These are phyloP conservation scores for Phoenix dactylifera DNA, from an alignment of 176 grass and related monocot genomes.

Conservation along the genomic window DNA sequence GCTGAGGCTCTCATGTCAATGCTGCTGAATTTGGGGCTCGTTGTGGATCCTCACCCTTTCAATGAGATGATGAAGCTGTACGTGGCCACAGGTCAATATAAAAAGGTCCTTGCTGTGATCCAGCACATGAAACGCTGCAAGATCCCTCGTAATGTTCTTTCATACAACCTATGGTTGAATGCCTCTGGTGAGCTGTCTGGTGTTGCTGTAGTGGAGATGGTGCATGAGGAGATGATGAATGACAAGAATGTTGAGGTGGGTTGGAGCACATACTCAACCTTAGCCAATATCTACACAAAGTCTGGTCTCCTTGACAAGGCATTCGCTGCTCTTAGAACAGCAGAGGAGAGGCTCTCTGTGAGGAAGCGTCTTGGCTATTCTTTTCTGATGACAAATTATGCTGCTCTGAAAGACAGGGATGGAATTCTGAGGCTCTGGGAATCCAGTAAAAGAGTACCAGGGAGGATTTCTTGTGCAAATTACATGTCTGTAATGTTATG, in stretches of 20 bases:
- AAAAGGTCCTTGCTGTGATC: conserved; percentile 43
- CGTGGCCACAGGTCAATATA: conserved; percentile 37
- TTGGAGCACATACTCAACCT: conserved; percentile 79
- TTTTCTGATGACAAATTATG: conserved; percentile 86
- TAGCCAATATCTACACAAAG: conserved; percentile 54
- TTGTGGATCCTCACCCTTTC: conserved; percentile 60
- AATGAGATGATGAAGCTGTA: conserved; percentile 87
- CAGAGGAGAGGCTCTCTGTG: conserved; percentile 61
- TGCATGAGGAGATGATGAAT: conserved; percentile 56
- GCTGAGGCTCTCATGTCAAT: conserved; percentile 61
- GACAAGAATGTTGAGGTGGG: conserved; percentile 57
- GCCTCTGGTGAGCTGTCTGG: conserved; percentile 40
- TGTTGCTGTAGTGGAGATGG: conserved; percentile 32
- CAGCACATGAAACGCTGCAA: conserved; percentile 58
- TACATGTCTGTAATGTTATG: conserved; percentile 65
- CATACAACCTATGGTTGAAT: conserved; percentile 75
- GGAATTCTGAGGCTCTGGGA: conserved; percentile 66
- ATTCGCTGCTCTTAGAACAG: conserved; percentile 38
- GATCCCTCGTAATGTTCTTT: conserved; percentile 47
- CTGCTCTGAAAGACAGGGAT: conserved; percentile 40
- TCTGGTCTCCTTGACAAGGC: conserved; percentile 37
- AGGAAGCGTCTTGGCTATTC: conserved; percentile 47
- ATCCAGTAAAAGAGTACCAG: conserved; percentile 50
- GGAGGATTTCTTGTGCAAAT: conserved; percentile 47
- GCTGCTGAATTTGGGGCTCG: conserved; percentile 53